Evolutionary conservation across 345 rosid genomes (phyloP).

Genomic region (Syzygium aqueum): DNA sequence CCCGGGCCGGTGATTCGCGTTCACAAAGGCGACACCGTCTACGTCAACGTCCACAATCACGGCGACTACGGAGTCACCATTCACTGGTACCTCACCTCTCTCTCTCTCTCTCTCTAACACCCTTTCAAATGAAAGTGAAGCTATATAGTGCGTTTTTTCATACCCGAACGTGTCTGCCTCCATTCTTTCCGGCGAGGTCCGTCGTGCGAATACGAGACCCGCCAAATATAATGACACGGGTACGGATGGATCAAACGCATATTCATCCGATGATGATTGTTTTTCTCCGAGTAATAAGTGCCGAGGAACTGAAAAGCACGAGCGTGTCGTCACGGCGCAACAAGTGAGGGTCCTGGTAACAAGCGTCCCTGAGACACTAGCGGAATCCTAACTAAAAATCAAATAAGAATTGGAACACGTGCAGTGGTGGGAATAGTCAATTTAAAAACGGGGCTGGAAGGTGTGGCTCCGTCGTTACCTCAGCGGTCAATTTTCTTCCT

Average conservation of each 20-base stretch:
- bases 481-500: background rate
- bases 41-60: slow-evolving; percentile 4
- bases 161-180: background rate
- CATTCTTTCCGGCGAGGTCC: background rate
- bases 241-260: too few relatives aligned
- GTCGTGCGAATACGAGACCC: too few relatives aligned
- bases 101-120: background rate
- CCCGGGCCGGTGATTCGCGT: slow-evolving; percentile 10
- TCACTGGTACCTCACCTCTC: background rate
- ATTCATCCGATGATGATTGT: too few relatives aligned
- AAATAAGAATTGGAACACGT: background rate
- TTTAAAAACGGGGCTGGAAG: background rate
- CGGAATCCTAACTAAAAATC: background rate
- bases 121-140: background rate
- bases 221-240: too few relatives aligned
- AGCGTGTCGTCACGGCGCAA: background rate
- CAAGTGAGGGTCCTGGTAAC: background rate
- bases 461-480: background rate
- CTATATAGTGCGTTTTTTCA: background rate
- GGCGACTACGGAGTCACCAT: slow-evolving; percentile 1
- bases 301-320: background rate
- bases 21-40: slow-evolving; percentile 4
- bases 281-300: too few relatives aligned
- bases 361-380: too few relatives aligned
- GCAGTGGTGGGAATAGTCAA: background rate